phyloP scores from a whole-genome alignment of 1,139 yeast genomes.

The Zygotorulaspora mrakii region DNA sequence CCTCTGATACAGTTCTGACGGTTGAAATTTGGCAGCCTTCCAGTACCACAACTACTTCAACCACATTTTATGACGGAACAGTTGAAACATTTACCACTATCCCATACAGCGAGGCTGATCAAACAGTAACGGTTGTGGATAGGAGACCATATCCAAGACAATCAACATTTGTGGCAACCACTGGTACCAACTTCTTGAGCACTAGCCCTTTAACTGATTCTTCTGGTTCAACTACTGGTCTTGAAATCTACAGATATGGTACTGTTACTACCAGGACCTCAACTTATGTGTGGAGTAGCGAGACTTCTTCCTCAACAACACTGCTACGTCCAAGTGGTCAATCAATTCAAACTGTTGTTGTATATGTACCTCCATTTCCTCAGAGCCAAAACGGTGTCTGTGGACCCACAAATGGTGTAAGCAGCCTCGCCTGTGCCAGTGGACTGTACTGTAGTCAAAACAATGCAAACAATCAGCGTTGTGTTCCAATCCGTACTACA shows the following conservation, averaged over 20 bases:
- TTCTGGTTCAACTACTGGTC: constrained; percentile 8
- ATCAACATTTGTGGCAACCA: constrained; percentile 6
- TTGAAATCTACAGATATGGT: constrained; percentile 5
- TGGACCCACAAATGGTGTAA: constrained; percentile 14
- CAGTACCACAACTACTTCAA: constrained; percentile 8
- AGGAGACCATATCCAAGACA: constrained; percentile 10
- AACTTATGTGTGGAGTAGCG: constrained; percentile 12
- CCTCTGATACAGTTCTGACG: constrained; percentile 7
- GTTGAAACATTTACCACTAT: constrained; percentile 3
- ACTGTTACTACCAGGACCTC: constrained; percentile 8
- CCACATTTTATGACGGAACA: constrained; percentile 9
- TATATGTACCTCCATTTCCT: constrained; percentile 11
- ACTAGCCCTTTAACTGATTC: constrained; percentile 4
- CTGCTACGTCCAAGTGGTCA: constrained; percentile 6
- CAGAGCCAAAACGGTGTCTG: constrained; percentile 8
- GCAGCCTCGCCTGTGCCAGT: constrained; percentile 7
- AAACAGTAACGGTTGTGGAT: constrained; percentile 9
- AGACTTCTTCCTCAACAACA: constrained; percentile 2
- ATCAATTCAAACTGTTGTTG: constrained; percentile 10
- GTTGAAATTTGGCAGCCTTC: constrained; percentile 12
- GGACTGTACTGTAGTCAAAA: constrained; percentile 10
- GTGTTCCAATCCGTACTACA: constrained; percentile 6
- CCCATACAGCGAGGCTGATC: constrained; percentile 7
- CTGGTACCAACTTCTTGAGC: constrained; percentile 5
- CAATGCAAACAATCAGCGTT: neutral